phyloP scores from a whole-genome alignment of 2,329 filamentous ascomycete genomes.

The Remersonia thermophila region DNA sequence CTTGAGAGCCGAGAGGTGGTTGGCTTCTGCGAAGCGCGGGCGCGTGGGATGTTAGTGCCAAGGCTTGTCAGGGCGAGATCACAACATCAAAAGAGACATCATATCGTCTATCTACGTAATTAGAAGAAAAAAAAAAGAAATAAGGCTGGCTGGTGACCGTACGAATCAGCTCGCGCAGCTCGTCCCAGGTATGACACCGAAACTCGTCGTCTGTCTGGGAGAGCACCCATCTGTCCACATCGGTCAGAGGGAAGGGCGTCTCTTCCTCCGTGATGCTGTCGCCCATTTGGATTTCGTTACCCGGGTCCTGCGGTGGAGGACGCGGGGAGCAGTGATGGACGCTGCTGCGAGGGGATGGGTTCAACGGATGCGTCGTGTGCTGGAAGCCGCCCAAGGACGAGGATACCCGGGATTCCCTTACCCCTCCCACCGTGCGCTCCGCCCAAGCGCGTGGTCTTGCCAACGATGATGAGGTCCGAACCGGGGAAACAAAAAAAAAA shows the following conservation, averaged over 20 bases:
- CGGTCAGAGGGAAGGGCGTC: conserved; percentile 46
- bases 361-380: no score
- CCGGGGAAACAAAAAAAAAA: no score
- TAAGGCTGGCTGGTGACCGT: conserved; percentile 15
- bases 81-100: no score
- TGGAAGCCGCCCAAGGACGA: no score
- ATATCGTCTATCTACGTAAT: no score
- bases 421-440: no score
- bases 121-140: conserved; percentile 1
- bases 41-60: conserved; percentile 4
- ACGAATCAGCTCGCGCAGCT: conserved; percentile 57
- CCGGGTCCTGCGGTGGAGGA: conserved; percentile 1
- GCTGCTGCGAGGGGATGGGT: no score
- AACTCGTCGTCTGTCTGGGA: conserved; percentile 60
- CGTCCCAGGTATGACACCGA: conserved; percentile 58
- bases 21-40: conserved; percentile 27
- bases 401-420: no score
- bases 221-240: conserved; percentile 44
- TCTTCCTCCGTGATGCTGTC: conserved; percentile 23
- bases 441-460: no score
- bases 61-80: background rate
- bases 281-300: conserved; percentile 16
- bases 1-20: conserved; percentile 62
- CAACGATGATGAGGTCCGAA: no score
- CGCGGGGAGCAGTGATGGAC: no score